Evolutionary conservation across 1,284 basidiomycete species (phyloP), one percentile per base, ranked within the genome.

Genomic region (Porogramme epimiltina): DNA sequence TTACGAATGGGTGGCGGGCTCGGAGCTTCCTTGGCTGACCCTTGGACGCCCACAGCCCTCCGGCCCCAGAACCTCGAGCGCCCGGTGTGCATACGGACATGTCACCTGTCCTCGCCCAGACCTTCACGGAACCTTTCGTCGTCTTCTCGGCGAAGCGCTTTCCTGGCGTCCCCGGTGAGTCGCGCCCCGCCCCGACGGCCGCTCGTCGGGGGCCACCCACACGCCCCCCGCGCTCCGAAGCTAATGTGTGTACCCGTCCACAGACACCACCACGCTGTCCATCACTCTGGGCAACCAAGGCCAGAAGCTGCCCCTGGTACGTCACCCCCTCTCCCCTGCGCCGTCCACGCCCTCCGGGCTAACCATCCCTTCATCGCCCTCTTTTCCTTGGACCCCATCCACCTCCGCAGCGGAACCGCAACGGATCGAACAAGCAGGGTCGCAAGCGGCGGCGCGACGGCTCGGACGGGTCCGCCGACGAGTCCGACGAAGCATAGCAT

Each of bases 91-190:
- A 87, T 72, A 86, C 76, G 39, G 77, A 78, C 51, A 65, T 81
- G 49, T 85, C 85, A 42, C 85, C 87, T 20, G 83, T 94, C 4
- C 80, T 95, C 18, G 91, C 93, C 8, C 86, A 93, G 66, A 84
- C 87, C 3, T 93, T 89, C 66, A 92, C 91, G 42, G 85, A 92
- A n/a, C 77, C 85, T 18, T 96, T 97, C 66, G 82, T 85, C n/a
- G 95, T 96, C 1, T 95, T 81, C 70, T 93, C 92, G 3, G 92
- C 92, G 28, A 96, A 96, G 72, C 82, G 90, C 31, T 96, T 95
- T 73, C 93, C 94, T 33, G 93, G 93, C 40, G 93, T 95, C 28
- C 89, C 91, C 73, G 87, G 90, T 91, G 69, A 63, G 80, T 73
- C 58, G 52, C 33, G 26, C 34, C 34, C n/a, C 13, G 13, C 34